phyloP scores from a whole-genome alignment of 129 eudicot species.

The Escallonia rubra region DNA sequence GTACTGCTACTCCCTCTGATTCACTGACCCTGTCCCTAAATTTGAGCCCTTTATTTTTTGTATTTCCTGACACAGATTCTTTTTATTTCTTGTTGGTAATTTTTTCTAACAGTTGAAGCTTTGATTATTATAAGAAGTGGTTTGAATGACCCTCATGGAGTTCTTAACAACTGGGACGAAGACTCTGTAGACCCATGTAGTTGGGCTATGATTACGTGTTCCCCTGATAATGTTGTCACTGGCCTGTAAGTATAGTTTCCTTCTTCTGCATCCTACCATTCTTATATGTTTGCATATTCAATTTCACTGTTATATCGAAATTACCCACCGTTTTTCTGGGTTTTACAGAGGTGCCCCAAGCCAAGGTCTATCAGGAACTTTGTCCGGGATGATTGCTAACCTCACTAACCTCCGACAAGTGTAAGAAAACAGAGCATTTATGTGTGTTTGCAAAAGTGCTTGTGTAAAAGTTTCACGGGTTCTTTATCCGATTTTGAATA shows the following conservation, averaged over 20 bases:
- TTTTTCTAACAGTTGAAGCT: conserved; percentile 46
- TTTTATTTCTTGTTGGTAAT: not conserved
- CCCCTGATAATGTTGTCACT: conserved; percentile 79
- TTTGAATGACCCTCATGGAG: conserved; percentile 80
- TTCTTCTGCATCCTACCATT: not conserved
- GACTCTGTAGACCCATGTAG: conserved; percentile 97
- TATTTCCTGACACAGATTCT: not conserved
- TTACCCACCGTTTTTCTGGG: conserved; percentile 9
- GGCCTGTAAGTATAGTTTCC: conserved; percentile 43
- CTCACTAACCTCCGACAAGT: conserved; percentile 89
- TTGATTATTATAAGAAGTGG: conserved; percentile 46
- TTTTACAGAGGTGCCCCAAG: conserved; percentile 83
- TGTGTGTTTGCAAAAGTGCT: too few relatives aligned
- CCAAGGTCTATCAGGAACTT: conserved; percentile 83
- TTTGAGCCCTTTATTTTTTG: not conserved
- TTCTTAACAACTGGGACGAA: conserved; percentile 88
- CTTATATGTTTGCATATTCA: not conserved
- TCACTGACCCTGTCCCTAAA: not conserved
- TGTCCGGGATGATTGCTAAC: conserved; percentile 63
- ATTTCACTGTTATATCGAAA: conserved; percentile 17
- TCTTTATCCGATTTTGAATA: too few relatives aligned
- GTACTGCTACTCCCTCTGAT: conserved; percentile 21
- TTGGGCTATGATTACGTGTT: conserved; percentile 97
- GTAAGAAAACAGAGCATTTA: conserved; percentile 30
- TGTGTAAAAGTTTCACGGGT: too few relatives aligned